phyloP scores from a whole-genome alignment of 163 green algal species.

The Scenedesmus sp. region DNA sequence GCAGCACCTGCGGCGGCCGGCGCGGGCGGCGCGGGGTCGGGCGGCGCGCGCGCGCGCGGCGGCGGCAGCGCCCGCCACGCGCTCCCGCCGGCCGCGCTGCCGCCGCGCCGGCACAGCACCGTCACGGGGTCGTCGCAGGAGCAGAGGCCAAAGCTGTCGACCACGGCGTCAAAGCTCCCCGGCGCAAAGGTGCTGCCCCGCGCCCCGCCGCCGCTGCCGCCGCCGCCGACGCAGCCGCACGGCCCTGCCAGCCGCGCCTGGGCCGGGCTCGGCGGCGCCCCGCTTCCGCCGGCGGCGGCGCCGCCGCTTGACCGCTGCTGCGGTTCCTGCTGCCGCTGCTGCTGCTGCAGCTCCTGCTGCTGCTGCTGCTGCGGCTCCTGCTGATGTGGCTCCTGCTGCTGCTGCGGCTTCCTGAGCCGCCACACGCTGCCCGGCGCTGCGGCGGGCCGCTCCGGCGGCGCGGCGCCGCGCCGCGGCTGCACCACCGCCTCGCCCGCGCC shows the following conservation, averaged over 20 bases:
- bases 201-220: slow-evolving; percentile 14
- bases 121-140: slow-evolving; percentile 70
- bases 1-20: slow-evolving; percentile 51
- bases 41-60: no score
- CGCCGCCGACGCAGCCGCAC: not conserved
- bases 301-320: slow-evolving; percentile 29
- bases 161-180: slow-evolving; percentile 77
- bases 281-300: not conserved
- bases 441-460: not conserved
- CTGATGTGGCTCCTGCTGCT: slow-evolving; percentile 2
- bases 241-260: not conserved
- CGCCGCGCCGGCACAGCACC: slow-evolving; percentile 32
- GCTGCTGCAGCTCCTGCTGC: slow-evolving; percentile 5
- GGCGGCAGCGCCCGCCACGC: no score
- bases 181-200: slow-evolving; percentile 50
- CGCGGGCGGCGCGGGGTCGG: no score
- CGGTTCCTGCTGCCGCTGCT: not conserved
- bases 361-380: not conserved
- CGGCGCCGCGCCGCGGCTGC: not conserved
- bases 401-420: slow-evolving; percentile 10
- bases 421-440: not conserved
- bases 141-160: slow-evolving; percentile 92
- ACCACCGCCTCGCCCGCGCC: not conserved
- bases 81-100: no score
- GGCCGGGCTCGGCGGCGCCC: not conserved